These are phyloP conservation scores for Fusarium chuoi DNA, from an alignment of 2,329 filamentous ascomycete species.

Conservation along the genomic window DNA sequence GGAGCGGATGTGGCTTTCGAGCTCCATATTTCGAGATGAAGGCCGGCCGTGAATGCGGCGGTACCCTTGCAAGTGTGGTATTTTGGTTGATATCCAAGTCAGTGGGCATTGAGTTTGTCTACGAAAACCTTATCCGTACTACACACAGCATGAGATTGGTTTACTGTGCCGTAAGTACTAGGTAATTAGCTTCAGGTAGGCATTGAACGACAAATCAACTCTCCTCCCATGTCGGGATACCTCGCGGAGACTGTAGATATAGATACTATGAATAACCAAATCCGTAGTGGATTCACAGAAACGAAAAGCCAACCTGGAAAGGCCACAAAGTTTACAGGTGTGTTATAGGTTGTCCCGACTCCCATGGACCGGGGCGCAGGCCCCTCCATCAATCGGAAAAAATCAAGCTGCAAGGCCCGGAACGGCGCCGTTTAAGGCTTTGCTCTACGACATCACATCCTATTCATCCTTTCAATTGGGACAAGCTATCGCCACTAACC, in stretches of 20 bases:
- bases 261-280: not conserved
- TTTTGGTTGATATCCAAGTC: not conserved
- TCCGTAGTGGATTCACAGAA: not conserved
- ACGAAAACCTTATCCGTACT: not conserved
- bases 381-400: slow-evolving; percentile 35
- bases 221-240: not conserved
- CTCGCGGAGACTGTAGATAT: not conserved
- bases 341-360: not conserved
- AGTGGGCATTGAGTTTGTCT: no score
- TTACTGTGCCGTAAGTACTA: not conserved
- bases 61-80: not conserved
- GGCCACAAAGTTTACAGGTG: not conserved
- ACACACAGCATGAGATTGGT: not conserved
- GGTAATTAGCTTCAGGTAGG: not conserved
- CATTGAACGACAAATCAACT: not conserved
- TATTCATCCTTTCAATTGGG: slow-evolving; percentile 19
- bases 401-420: slow-evolving; percentile 22
- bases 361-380: slow-evolving; percentile 28
- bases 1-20: slow-evolving; percentile 16
- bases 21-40: not conserved
- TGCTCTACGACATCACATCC: slow-evolving; percentile 25
- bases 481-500: slow-evolving; percentile 25
- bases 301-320: not conserved
- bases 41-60: not conserved
- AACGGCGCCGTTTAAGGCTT: slow-evolving; percentile 23